phyloP scores from a whole-genome alignment of 352 stramenopile genomes.

The Phytophthora agathidicida region DNA sequence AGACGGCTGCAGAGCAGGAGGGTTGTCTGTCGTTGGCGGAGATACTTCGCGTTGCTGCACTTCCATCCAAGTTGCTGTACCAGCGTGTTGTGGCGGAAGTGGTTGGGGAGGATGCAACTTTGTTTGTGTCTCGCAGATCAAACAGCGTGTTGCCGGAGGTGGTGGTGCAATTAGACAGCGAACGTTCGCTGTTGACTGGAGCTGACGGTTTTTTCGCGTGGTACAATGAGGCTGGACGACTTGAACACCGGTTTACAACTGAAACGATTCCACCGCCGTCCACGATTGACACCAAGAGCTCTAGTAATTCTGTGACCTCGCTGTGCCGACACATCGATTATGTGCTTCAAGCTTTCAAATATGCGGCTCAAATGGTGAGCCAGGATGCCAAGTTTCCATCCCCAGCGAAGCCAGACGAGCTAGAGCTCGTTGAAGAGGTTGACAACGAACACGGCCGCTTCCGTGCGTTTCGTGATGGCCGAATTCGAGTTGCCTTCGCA shows the following conservation, averaged over 20 bases:
- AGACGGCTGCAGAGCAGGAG: background rate
- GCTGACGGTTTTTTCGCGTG: constrained; percentile 56
- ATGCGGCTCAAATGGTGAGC: background rate
- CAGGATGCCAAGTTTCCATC: background rate
- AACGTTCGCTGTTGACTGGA: constrained; percentile 25
- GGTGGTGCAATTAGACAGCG: constrained; percentile 27
- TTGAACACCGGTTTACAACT: constrained; percentile 61
- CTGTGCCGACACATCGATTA: constrained; percentile 44
- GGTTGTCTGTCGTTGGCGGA: constrained; percentile 39
- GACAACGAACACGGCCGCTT: constrained; percentile 68
- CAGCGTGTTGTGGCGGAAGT: constrained; percentile 45
- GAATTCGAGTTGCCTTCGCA: constrained; percentile 64
- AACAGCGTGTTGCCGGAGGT: constrained; percentile 18
- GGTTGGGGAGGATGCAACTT: constrained; percentile 30
- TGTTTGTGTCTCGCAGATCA: constrained; percentile 39
- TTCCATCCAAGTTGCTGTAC: constrained; percentile 49
- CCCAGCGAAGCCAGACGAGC: constrained; percentile 4
- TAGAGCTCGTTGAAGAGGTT: constrained; percentile 40
- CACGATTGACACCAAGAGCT: constrained; percentile 17
- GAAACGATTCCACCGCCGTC: constrained; percentile 59
- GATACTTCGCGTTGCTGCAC: constrained; percentile 45
- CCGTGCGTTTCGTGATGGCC: constrained; percentile 66
- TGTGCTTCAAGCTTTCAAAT: constrained; percentile 35
- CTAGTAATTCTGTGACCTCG: constrained; percentile 16
- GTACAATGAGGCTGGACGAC: constrained; percentile 36